Evolutionary conservation across 495 filamentous ascomycete species (phyloP).

Genomic region (Aspergillus wentii): DNA sequence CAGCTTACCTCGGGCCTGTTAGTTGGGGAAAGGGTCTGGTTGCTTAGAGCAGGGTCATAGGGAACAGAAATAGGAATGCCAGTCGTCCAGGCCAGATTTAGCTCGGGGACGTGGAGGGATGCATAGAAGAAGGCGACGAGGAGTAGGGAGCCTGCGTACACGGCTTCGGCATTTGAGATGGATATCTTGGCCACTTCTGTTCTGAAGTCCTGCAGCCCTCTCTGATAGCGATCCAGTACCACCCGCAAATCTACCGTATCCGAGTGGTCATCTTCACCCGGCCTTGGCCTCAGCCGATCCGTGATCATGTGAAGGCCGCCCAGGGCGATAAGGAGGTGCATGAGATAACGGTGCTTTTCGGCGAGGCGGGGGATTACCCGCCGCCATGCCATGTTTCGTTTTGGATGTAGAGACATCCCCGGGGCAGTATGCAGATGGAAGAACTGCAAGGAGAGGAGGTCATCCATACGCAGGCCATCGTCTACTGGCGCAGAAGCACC

Average conservation of each 20-base stretch:
- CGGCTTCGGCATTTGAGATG: constrained; percentile 1
- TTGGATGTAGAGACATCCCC: constrained; percentile 4
- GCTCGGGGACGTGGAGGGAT: not conserved
- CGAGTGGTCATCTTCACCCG: not conserved
- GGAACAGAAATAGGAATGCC: too few species aligned
- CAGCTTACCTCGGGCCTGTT: too few species aligned
- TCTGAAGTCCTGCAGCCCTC: constrained; percentile 7
- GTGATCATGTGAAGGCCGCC: constrained; percentile 8
- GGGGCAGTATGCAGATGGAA: constrained; percentile 8
- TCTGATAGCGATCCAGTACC: constrained; percentile 12
- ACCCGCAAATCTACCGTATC: constrained; percentile 4
- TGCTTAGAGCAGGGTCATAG: too few species aligned
- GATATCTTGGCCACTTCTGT: constrained; percentile 1
- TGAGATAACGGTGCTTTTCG: constrained; percentile 3
- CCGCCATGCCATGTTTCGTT: constrained; percentile 3
- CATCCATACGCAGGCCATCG: constrained; percentile 5
- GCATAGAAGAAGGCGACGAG: not conserved
- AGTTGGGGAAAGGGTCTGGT: too few species aligned
- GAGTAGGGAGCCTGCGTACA: constrained; percentile 3
- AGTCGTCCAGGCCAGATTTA: too few species aligned
- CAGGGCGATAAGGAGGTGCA: constrained; percentile 13
- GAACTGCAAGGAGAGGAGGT: constrained; percentile 7
- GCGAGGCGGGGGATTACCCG: constrained; percentile 7
- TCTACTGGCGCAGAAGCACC: too few species aligned
- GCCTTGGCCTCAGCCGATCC: not conserved